Evolutionary conservation across 2,329 filamentous ascomycete species (phyloP).

Genomic region (Thelonectria blattea): DNA sequence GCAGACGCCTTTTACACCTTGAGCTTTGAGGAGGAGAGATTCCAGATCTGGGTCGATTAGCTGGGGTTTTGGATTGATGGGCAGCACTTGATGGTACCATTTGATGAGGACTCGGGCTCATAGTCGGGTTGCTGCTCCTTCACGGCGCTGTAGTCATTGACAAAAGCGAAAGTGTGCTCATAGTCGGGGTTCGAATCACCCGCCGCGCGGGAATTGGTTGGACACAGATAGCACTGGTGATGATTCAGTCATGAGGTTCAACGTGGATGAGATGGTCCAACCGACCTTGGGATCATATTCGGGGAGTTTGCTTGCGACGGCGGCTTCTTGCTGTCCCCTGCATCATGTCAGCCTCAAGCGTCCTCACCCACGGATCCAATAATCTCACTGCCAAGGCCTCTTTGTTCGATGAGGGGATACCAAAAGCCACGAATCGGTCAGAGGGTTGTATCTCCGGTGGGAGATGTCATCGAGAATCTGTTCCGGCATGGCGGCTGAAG

Average conservation of each 20-base stretch:
- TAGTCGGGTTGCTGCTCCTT: constrained; percentile 93
- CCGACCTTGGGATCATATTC: constrained; percentile 77
- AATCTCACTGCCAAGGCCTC: constrained; percentile 91
- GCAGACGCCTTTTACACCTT: constrained; percentile 91
- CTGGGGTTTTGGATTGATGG: not conserved
- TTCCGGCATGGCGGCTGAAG: constrained; percentile 64
- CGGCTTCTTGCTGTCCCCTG: constrained; percentile 79
- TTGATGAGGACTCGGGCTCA: constrained; percentile 47
- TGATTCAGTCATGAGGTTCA: constrained; percentile 10
- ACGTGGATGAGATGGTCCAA: constrained; percentile 15
- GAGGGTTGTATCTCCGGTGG: constrained; percentile 89
- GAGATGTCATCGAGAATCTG: constrained; percentile 93
- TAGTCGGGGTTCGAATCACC: constrained; percentile 89
- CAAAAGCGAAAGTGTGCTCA: constrained; percentile 86
- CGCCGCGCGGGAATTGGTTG: constrained; percentile 85
- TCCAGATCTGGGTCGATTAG: constrained; percentile 64
- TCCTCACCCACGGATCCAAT: not conserved
- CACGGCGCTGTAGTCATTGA: constrained; percentile 97
- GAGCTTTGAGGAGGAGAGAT: constrained; percentile 77
- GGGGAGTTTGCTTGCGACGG: constrained; percentile 72
- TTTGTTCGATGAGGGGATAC: constrained; percentile 97
- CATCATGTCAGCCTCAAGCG: constrained; percentile 12
- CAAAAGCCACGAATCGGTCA: constrained; percentile 88
- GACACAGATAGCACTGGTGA: constrained; percentile 86
- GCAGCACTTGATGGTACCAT: constrained; percentile 37